Percentiles rank a stretch among this genome's conserved stretches.
phyloP scores from a whole-genome alignment of 768 basidiomycete genomes.

The Lactarius sp. region DNA sequence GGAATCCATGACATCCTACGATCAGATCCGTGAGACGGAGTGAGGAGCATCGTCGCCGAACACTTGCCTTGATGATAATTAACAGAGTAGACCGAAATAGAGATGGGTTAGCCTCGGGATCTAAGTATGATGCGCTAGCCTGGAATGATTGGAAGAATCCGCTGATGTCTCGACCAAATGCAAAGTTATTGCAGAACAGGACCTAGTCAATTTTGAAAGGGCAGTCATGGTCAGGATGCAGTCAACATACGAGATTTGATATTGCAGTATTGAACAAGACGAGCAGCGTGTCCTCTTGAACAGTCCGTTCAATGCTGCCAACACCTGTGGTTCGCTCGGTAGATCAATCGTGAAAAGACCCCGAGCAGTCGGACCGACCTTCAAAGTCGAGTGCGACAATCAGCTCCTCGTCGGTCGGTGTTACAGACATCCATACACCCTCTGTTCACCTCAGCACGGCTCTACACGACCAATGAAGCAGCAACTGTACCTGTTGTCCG shows the following conservation, averaged over 20 bases:
- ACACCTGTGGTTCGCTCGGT: conserved; percentile 38
- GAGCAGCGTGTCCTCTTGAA: conserved; percentile 58
- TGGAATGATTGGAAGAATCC: conserved; percentile 61
- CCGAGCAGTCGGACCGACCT: too few species aligned
- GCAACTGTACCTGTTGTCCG: conserved; percentile 52
- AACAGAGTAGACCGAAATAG: conserved; percentile 55
- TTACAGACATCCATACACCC: too few species aligned
- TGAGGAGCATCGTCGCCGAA: neutral
- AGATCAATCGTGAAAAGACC: neutral
- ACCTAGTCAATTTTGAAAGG: conserved; percentile 43
- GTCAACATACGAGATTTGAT: conserved; percentile 51
- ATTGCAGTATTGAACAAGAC: conserved; percentile 63
- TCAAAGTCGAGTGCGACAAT: too few species aligned
- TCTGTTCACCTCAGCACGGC: conserved; percentile 19
- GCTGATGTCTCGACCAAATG: conserved; percentile 53
- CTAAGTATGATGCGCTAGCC: conserved; percentile 47
- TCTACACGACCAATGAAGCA: conserved; percentile 18
- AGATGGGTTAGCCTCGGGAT: conserved; percentile 53
- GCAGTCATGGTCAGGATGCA: neutral
- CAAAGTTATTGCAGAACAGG: conserved; percentile 62
- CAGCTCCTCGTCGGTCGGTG: too few species aligned
- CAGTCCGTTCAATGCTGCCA: conserved; percentile 57
- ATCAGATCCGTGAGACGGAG: neutral
- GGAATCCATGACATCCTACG: conserved; percentile 59
- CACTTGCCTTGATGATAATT: conserved; percentile 56